Evolutionary conservation across 768 basidiomycete genomes (phyloP), one percentile per base, ranked within the genome.

Genomic region (Leccinum longicurvipes): DNA sequence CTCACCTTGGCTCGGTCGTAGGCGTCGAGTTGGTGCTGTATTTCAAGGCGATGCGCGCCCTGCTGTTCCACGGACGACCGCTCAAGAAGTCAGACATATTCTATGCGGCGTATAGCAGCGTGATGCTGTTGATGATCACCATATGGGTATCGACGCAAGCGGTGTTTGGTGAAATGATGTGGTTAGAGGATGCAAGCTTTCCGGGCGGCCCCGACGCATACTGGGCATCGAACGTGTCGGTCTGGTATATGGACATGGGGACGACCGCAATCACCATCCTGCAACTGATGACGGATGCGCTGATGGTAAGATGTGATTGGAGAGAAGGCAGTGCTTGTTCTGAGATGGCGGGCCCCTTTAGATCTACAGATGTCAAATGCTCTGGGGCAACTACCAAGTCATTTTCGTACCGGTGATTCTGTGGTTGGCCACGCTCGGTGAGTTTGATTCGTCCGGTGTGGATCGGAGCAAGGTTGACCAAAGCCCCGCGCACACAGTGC

Each of bases 291-390:
- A 69, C 70, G 9, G 74, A 76, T 42, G 77, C 60, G 1, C 51
- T 77, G 44, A 65, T 79, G 59, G 78, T 79, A 50, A 46, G 73
- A 56, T 11, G 25, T 23, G 15, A 5, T 10, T 3, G 6, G 19
- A 17, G 6, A 19, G 25, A 21, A 48, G 3, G 44, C n/a, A 32
- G 6, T 4, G 6, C 25, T 29, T 24, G 0, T 44, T n/a, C 57
- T 62, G 29, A 65, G 15, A 24, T 47, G 36, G 10, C 17, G n/a
- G 28, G 11, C 34, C 34, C 12, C 24, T n/a, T 36, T 44, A 78
- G 77, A 65, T 78, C 29, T 70, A 74, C 52, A 74, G 75, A n/a
- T 74, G 72, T 55, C 72, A 57, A 32, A 61, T 73, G 27, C 60
- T 78, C 17, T 77, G 73, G 66, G 24, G 52, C 24, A 58, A 50